phyloP scores from a whole-genome alignment of 306 rosid species.

The Echinosophora koreensis region DNA sequence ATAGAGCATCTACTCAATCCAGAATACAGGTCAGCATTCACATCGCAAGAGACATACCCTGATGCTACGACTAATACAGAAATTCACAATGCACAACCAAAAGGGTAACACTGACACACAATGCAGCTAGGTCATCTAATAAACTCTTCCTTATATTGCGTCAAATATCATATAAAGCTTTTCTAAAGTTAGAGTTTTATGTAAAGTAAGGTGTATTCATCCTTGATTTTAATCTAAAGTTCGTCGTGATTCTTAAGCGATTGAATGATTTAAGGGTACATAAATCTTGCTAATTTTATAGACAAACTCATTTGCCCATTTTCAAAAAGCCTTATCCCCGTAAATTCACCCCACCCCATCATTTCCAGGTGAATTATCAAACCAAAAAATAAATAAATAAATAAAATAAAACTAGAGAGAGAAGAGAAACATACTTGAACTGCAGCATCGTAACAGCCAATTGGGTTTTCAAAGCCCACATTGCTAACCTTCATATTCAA shows the following conservation, averaged over 20 bases:
- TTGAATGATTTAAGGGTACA: too few relatives aligned
- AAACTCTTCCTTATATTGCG: not conserved
- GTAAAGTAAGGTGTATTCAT: too few relatives aligned
- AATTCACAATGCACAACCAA: not conserved
- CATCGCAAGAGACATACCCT: not conserved
- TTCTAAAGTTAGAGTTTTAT: too few relatives aligned
- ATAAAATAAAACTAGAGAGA: not conserved
- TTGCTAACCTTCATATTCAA: constrained; percentile 51
- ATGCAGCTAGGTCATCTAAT: not conserved
- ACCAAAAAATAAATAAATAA: too few relatives aligned
- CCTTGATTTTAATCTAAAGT: too few relatives aligned
- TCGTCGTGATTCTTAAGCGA: too few relatives aligned
- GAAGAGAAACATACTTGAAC: constrained; percentile 66
- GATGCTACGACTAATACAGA: constrained; percentile 12
- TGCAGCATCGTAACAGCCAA: constrained; percentile 80
- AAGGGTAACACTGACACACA: not conserved
- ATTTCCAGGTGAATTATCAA: too few relatives aligned
- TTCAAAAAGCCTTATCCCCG: too few relatives aligned
- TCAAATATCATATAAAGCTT: too few relatives aligned
- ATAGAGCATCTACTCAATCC: not conserved
- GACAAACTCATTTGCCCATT: too few relatives aligned
- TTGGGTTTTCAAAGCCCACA: constrained; percentile 59
- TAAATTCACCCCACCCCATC: too few relatives aligned
- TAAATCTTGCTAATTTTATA: too few relatives aligned
- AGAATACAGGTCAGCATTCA: not conserved